Evolutionary conservation across 257 asterid species (phyloP), one percentile per base, ranked within the genome.

Genomic region (Echites panduratus): DNA sequence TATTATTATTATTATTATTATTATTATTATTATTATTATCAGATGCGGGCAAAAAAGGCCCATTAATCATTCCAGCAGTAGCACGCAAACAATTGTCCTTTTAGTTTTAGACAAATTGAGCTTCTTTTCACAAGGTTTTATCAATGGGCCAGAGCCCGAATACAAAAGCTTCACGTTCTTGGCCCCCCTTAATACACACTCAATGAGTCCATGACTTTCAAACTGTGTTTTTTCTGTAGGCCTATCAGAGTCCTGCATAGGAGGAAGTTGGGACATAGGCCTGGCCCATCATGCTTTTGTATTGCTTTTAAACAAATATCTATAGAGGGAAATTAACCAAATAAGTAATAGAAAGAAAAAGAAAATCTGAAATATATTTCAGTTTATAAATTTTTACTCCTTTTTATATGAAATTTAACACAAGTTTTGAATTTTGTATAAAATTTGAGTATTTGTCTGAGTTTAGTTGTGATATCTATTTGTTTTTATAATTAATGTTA

Each of bases 61-160:
- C 56, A 29, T 74, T 70, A 54, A 74, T 74, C 73, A 41, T 1
- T 43, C 43, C 57, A 20, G 5, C 54, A 49, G 26, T 52, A 19
- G 19, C 20, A 17, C 19, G 17, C 26, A 19, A 52, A n/a, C n/a
- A 52, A 40, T 40, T 52, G 58, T 52, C 63, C 17, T 49, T 66
- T 74, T n/a, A 58, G 14, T 40, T 52, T 66, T 49, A 2, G 68
- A 27, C 26, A 56, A 27, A n/a, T 59, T 66, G 22, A 43, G 49
- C 20, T 67, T 17, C 45, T 67, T 19, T 17, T 20, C 41, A 45
- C 57, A 58, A 69, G 62, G 54, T 74, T 32, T 19, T 38, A 9
- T 20, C 9, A 7, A 56, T 75, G 78, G 73, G 73, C 73, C 52
- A 50, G 35, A 70, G 77, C 41, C 67, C 62, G 48, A 44, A 56